Conservation (phyloP, 306 rosid species). For the Vigna reflexopilosa region DNA sequence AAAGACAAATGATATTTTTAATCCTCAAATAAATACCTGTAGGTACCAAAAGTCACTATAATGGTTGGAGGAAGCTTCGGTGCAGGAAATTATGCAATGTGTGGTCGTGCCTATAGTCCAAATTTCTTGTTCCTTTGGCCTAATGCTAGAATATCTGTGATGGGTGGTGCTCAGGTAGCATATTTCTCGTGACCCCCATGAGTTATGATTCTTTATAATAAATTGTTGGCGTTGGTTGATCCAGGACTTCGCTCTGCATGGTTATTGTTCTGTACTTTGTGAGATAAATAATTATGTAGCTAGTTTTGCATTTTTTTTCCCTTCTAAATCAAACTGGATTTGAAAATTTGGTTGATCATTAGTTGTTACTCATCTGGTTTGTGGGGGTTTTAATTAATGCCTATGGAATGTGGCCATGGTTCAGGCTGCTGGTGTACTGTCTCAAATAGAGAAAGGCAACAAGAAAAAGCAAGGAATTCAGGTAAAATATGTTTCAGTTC, state of each 20-base stretch:
- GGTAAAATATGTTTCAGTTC: conserved; percentile 51
- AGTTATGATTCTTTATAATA: conserved; percentile 19
- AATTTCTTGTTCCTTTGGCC: conserved; percentile 97
- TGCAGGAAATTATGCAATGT: conserved; percentile 99
- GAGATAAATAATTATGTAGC: conserved; percentile 5
- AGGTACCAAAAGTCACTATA: conserved; percentile 96
- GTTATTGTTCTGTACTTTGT: neutral
- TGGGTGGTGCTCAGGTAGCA: conserved; percentile 98
- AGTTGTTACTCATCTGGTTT: conserved; percentile 29
- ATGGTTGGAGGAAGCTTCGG: conserved; percentile 97
- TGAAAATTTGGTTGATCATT: conserved; percentile 19
- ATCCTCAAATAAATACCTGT: conserved; percentile 40
- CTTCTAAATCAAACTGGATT: conserved; percentile 13
- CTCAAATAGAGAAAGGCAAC: conserved; percentile 85
- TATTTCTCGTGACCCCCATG: conserved; percentile 40
- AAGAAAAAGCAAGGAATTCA: conserved; percentile 92
- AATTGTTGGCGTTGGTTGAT: conserved; percentile 22
- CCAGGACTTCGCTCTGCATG: conserved; percentile 10
- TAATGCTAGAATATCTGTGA: conserved; percentile 91
- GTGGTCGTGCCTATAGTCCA: conserved; percentile 98
- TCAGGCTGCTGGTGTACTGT: conserved; percentile 94
- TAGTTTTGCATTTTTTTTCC: conserved; percentile 12
- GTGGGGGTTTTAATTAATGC: conserved; percentile 22
- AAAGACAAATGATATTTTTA: neutral
- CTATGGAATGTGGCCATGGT: conserved; percentile 38